Conservation (phyloP, 1,284 basidiomycete genomes). For the Calocybe gambosa region DNA sequence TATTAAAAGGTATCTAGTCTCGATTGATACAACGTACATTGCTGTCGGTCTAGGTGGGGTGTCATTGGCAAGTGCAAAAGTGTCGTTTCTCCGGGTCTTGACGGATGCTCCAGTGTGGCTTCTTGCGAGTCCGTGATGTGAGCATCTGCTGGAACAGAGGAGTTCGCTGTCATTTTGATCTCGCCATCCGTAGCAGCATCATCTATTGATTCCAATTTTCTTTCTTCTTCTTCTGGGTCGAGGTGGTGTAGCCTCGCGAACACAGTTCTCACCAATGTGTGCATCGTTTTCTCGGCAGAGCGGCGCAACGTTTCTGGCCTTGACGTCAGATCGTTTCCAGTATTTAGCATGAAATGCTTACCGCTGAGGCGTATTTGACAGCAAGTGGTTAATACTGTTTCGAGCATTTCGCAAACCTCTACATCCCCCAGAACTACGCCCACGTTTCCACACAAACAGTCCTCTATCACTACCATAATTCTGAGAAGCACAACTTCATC, state of each 20-base stretch:
- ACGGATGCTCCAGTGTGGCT: constrained; percentile 11
- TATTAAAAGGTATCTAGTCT: constrained; percentile 8
- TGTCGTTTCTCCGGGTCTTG: constrained; percentile 14
- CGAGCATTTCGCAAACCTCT: constrained; percentile 96
- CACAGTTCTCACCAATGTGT: constrained; percentile 76
- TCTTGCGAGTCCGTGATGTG: constrained; percentile 16
- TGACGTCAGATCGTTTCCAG: background rate
- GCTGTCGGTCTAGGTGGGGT: constrained; percentile 24
- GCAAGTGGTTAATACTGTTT: constrained; percentile 95
- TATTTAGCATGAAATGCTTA: constrained; percentile 29
- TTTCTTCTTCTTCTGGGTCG: constrained; percentile 63
- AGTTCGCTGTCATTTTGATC: constrained; percentile 54
- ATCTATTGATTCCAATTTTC: constrained; percentile 44
- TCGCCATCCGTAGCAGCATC: constrained; percentile 50
- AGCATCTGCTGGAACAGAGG: constrained; percentile 15
- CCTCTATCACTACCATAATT: constrained; percentile 88
- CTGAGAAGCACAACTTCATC: constrained; percentile 94
- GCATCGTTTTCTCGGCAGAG: constrained; percentile 94
- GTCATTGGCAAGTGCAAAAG: constrained; percentile 9
- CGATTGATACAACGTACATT: constrained; percentile 34
- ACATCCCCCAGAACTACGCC: constrained; percentile 78
- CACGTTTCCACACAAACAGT: constrained; percentile 70
- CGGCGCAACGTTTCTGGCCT: constrained; percentile 78
- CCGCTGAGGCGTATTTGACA: constrained; percentile 95
- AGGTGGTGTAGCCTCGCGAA: constrained; percentile 72